Base-by-base conservation (phyloP, 108 stramenopile genomes). In the Discostella stelligeroides region DNA sequence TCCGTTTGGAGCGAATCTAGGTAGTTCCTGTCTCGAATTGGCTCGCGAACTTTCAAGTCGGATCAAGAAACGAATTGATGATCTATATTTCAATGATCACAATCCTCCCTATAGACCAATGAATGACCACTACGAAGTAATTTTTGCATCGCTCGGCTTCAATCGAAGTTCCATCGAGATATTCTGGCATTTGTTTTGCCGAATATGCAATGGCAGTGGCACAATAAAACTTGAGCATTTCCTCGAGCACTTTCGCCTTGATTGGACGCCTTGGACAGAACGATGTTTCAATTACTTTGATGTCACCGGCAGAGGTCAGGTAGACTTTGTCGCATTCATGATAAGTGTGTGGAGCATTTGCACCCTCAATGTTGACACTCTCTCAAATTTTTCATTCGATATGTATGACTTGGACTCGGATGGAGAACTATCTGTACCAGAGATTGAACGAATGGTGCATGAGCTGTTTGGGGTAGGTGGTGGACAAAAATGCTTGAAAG, bases 311-410 rank as follows among this genome's bases (percentile, higher is more conserved):
- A 60, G 79, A 40, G 79, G 79, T 15, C 67, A 57, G 40, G 71
- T 84, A 55, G 75, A 84, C 67, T 84, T 84, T 50, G 63, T 84
- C 15, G 83, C 81, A 49, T 85, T 79, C 39, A 73, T 73, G 68
- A 62, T 85, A 13, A 49, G 63, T 17, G 72, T 82, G 13, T 82
- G 76, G 76, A 85, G 79, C 60, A 61, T 82, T 2, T 82, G 81
- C 64, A 73, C 81, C 7, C 61, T 82, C 59, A 65, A 75, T 61
- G 58, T 78, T 21, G 63, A 77, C 56, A 59, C 73, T 28, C 64
- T 82, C 15, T 60, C 73, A 18, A 82, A 85, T 49, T 85, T 82
- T 73, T 29, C 76, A 23, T 84, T 84, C 39, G 84, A 84, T 41
- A 64, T 84, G 55, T 81, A 81, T 61, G 79, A 84, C 51, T 42